phyloP scores from a whole-genome alignment of 2,329 filamentous ascomycete species.

The Leptographium flavum region DNA sequence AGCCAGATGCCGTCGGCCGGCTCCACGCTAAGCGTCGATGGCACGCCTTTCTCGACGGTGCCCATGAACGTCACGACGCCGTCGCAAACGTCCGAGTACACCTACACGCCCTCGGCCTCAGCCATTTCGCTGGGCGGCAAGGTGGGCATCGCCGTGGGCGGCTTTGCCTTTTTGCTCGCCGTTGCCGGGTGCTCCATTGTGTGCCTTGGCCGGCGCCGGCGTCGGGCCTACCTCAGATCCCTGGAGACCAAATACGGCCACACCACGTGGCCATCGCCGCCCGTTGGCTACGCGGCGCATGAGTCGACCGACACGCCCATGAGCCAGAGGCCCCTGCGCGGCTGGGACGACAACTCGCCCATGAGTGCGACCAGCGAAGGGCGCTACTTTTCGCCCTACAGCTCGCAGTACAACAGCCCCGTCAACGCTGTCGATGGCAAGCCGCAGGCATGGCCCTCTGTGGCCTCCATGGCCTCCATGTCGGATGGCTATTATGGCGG shows the following conservation, averaged over 20 bases:
- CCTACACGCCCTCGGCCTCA: constrained; percentile 27
- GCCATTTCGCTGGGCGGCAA: constrained; percentile 38
- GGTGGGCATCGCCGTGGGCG: constrained; percentile 42
- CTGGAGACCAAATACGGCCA: constrained; percentile 25
- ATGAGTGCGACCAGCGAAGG: constrained; percentile 23
- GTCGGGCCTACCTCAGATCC: constrained; percentile 34
- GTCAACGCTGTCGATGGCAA: constrained; percentile 28
- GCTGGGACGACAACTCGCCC: constrained; percentile 39
- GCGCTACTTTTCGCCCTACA: constrained; percentile 45
- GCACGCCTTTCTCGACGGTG: constrained; percentile 34
- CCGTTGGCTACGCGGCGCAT: constrained; percentile 12
- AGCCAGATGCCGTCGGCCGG: constrained; percentile 34
- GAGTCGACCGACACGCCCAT: constrained; percentile 37
- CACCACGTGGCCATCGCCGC: constrained; percentile 27
- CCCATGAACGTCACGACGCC: constrained; percentile 36
- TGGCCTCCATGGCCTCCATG: not conserved
- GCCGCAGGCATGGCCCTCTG: constrained; percentile 22
- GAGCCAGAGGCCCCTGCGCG: constrained; percentile 36
- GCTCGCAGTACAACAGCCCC: constrained; percentile 44
- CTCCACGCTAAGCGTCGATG: constrained; percentile 32
- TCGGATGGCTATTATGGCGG: not conserved
- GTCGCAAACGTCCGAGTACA: constrained; percentile 23
- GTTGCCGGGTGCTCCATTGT: constrained; percentile 38
- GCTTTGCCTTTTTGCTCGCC: constrained; percentile 31
- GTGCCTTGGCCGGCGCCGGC: constrained; percentile 39